These are phyloP conservation scores for Botrytis elliptica DNA, from an alignment of 2,329 filamentous ascomycete species.

Conservation along the genomic window DNA sequence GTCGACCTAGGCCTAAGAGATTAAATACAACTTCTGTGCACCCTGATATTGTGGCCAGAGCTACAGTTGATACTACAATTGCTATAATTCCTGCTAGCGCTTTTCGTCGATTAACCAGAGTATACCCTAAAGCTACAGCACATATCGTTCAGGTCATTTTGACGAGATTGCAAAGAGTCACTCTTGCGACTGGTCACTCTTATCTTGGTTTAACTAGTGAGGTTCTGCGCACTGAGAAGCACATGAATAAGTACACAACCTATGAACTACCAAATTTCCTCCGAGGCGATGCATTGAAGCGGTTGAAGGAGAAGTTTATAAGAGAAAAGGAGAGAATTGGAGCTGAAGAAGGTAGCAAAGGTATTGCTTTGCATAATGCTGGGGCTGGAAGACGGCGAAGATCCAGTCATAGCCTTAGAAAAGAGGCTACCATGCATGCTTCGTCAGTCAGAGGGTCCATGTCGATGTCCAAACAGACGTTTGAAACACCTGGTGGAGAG, in stretches of 20 bases:
- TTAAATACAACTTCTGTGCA: slow-evolving; percentile 73
- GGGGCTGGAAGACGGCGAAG: slow-evolving; percentile 62
- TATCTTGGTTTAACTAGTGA: slow-evolving; percentile 92
- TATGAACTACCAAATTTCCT: slow-evolving; percentile 91
- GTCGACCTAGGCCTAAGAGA: slow-evolving; percentile 44
- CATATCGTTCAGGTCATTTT: slow-evolving; percentile 98
- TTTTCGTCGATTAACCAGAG: slow-evolving; percentile 84
- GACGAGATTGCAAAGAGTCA: slow-evolving; percentile 90
- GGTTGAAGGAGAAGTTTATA: slow-evolving; percentile 90
- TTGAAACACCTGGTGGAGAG: slow-evolving; percentile 39
- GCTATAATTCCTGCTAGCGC: slow-evolving; percentile 97
- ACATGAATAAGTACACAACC: slow-evolving; percentile 89
- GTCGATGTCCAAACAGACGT: slow-evolving; percentile 30
- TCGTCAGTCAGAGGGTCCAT: slow-evolving; percentile 29
- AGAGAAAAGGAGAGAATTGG: slow-evolving; percentile 80
- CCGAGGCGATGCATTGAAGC: slow-evolving; percentile 75
- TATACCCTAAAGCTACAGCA: slow-evolving; percentile 93
- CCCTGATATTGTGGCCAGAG: slow-evolving; percentile 94
- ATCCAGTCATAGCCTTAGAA: slow-evolving; percentile 72
- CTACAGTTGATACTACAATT: slow-evolving; percentile 94
- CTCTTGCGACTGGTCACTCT: slow-evolving; percentile 88
- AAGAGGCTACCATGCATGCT: slow-evolving; percentile 75
- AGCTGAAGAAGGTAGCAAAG: slow-evolving; percentile 80
- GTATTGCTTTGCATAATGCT: slow-evolving; percentile 90
- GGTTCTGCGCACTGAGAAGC: slow-evolving; percentile 86